Base-by-base conservation (phyloP, 2,329 filamentous ascomycete species). In the Macrophomina tecta region DNA sequence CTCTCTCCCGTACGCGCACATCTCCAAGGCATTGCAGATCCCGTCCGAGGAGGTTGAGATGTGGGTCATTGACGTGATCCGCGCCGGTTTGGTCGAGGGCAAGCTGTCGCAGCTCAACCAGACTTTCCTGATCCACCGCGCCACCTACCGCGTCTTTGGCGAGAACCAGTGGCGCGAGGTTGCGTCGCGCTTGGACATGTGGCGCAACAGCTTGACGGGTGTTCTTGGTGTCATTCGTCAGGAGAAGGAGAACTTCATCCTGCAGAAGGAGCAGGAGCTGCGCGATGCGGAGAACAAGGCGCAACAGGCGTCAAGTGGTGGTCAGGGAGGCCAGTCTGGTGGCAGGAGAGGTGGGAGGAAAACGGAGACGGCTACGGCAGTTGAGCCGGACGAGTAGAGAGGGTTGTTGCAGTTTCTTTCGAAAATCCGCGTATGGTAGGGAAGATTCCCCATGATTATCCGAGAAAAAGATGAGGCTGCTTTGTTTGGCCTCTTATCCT, bases 81-180 rank as follows among this genome's bases (percentile, higher is more conserved):
- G 95, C 72, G 93, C 94, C 56, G 93, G 94, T 40, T 89, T 99
- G 45, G 92, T 99, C 63, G 95, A 99, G 84, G 95, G 95, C 78
- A 97, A 97, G 83, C 89, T 99, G 72, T 95, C 91, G 68, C 95
- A 99, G 83, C 87, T 94, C 78, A 93, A 93, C 79, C 88, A 92
- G 78, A 91, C 94, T 70, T 98, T 99, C 86, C 86, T 97, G 64
- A 93, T 99, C 69, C 95, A 99, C 85, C 90, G 95, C 78, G 93
- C 93, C 74, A 97, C 93, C 68, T 97, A 98, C 86, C 90, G 95
- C 69, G 94, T 97, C 65, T 99, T 99, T 76, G 93, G 93, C 73
- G 93, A 97, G 84, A 96, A 96, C 86, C 95, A 99, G 84, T 99
- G 96, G 93, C 89, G 91, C 73, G 94, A 99, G 84, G 90, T 99